Base-by-base conservation (phyloP, 495 filamentous ascomycete genomes). In the Penicillium riverlandense region DNA sequence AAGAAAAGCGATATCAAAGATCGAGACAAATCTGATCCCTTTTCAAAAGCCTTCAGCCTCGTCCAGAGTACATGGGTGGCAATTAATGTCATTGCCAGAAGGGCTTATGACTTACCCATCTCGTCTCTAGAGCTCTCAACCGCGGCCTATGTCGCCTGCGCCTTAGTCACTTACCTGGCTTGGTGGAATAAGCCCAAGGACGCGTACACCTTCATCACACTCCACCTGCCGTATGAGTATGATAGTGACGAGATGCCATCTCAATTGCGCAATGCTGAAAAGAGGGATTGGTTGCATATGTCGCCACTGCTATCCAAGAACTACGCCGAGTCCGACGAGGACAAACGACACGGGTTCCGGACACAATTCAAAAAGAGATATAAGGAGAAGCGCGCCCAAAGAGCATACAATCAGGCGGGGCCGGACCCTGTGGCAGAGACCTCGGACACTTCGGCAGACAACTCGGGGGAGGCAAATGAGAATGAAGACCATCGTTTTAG, bases 401-500 rank as follows among this genome's bases (percentile, higher is more conserved):
- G 15, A 16, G 15, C 15, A 16, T 1, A 16, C 15, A 16, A 16
- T 4, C 15, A 16, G 15, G 4, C 15, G 15, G 15, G 4, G 15
- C 4, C 4, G 4, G 15, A 16, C 4, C 15, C 15, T 4, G 15
- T 4, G 15, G 15, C 15, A 4, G 15, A 16, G 15, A 16, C 1
- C 4, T 16, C 15, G 15, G 15, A 16, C 15, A 1, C 15, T 16
- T 16, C 15, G 4, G 15, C 15, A 1, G 15, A 16, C 1, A 16
- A 16, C 15, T 1, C 15, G n/a, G n/a, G n/a, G 15, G 15, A 16
- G 15, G 4, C 15, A 16, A 1, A 16, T 16, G 15, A 16, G 37
- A 72, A 68, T 37, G 37, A 48, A 2, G 43, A 65, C 33, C 67
- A 72, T 49, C 45, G 52, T 9, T 57, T 66, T 2, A 45, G 44